Base-by-base conservation (phyloP, 441 rosid genomes). In the Gossypium schwendimanii region DNA sequence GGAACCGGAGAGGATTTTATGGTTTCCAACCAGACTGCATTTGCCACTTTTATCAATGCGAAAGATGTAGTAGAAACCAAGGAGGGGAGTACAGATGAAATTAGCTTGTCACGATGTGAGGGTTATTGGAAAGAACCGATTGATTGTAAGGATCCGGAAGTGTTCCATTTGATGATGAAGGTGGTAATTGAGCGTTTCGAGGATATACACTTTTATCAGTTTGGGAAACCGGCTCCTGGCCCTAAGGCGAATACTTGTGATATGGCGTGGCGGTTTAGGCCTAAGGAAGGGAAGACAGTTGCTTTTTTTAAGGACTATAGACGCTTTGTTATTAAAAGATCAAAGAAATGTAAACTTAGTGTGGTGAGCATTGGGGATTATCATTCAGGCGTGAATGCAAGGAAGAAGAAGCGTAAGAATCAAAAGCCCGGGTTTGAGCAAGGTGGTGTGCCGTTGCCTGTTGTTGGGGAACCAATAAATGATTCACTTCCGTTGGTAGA, bases 1-100 rank as follows among this genome's bases (percentile, higher is more conserved):
- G 87, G 58, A 81, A 95, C 99, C 6, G 98, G 96, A 3, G 99
- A 95, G 80, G 99, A 95, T 74, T 95, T 95, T 82, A 83, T 92
- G 91, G 74, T 86, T 0, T 65, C 81, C 3, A 90, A 95, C 70
- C 93, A 95, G 81, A 86, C 92, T 21, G 87, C 70, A 3, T 82
- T 91, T 75, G 84, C 84, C 9, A 73, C 81, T 47, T 88, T 88
- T 74, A 85, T 92, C 79, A 87, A 91, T 70, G 77, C 85, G 7
- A 83, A 89, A 3, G 99, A 91, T 70, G 91, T 91, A 3, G 89
- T 79, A 49, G 69, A 67, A 44, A 63, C 76, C n/a, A 55, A 31
- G 45, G 47, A 3, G 8, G 78, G 72, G 9, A 68, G 0, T 18
- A 24, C 17, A 3, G 57, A 28, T 23, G 63, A 74, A 45, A 70